Base-by-base conservation (phyloP, 2,329 filamentous ascomycete genomes). In the Herpotrichia juniperi region DNA sequence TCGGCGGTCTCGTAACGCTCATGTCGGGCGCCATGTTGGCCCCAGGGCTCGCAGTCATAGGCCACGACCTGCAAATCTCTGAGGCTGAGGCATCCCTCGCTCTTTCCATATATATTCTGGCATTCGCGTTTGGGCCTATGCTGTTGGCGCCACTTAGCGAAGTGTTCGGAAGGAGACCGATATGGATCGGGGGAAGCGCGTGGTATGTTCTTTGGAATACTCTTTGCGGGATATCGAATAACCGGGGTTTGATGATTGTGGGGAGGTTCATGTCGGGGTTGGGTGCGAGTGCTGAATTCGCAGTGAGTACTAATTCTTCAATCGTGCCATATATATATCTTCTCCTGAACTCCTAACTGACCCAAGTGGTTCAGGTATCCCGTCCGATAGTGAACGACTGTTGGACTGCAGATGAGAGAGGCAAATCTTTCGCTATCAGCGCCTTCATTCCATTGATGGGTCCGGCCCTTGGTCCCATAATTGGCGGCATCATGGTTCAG, bases 61-160 rank as follows among this genome's bases (percentile, higher is more conserved):
- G 57, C 25, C 7, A 26, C 1, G 57, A 59, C 30, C 37, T 65
- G 12, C 25, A 51, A 31, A 58, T 63, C 14, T 51, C 40, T 1
- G 31, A 47, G 19, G 52, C 52, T 1, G 56, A 57, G 37, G 53
- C 57, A 3, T 47, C 51, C 3, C 51, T 66, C 40, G 51, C 57
- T 1, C 26, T 65, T 1, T 65, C 60, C 1, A 63, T 67, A 10
- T 68, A 61, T 47, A 48, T 68, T 25, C 50, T 63, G 21, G 63
- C 62, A 0, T 68, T 64, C 32, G 60, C 62, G 3, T 64, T 64
- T 54, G 83, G 88, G 0, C 90, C 90, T 5, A 87, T 93, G 83
- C 79, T 81, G 1, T 91, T 93, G 64, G 89, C 89, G n/a, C 90
- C 90, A 0, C 73, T 91, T 37, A 89, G 85, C 7, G 90, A 93